Conservation (phyloP, 2,329 filamentous ascomycete species). For the Furcasterigmium sp. region DNA sequence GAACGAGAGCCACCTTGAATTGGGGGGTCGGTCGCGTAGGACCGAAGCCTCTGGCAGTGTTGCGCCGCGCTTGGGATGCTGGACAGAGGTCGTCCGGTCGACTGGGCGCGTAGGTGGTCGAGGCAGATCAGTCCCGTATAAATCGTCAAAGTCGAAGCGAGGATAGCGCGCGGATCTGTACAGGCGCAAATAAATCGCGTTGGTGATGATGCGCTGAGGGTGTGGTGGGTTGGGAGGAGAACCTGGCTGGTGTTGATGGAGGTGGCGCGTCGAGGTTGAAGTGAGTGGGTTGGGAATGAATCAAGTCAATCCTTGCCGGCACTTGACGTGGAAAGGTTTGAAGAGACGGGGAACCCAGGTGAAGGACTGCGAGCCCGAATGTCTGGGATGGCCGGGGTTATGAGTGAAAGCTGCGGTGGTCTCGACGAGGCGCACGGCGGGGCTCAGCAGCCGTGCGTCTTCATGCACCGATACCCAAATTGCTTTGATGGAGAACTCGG, state of each 20-base stretch:
- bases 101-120: too few relatives aligned
- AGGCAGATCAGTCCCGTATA: too few relatives aligned
- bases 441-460: background rate
- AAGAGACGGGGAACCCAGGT: background rate
- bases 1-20: constrained; percentile 59
- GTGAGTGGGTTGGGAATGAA: background rate
- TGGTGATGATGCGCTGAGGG: too few relatives aligned
- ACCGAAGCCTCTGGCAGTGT: constrained; percentile 11
- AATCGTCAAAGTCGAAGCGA: too few relatives aligned
- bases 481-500: constrained; percentile 6
- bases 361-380: background rate
- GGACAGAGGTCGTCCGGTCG: too few relatives aligned
- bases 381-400: constrained; percentile 1
- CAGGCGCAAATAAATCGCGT: too few relatives aligned
- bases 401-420: background rate
- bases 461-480: constrained; percentile 1
- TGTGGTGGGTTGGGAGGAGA: too few relatives aligned
- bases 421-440: constrained; percentile 1
- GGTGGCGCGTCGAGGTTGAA: background rate
- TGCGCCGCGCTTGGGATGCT: too few relatives aligned
- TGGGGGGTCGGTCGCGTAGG: constrained; percentile 22
- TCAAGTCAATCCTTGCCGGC: background rate
- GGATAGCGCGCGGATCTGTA: too few relatives aligned
- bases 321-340: constrained; percentile 5
- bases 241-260: too few relatives aligned